These are phyloP conservation scores for Teunomyces atbi DNA, from an alignment of 805 yeast species.

Conservation along the genomic window DNA sequence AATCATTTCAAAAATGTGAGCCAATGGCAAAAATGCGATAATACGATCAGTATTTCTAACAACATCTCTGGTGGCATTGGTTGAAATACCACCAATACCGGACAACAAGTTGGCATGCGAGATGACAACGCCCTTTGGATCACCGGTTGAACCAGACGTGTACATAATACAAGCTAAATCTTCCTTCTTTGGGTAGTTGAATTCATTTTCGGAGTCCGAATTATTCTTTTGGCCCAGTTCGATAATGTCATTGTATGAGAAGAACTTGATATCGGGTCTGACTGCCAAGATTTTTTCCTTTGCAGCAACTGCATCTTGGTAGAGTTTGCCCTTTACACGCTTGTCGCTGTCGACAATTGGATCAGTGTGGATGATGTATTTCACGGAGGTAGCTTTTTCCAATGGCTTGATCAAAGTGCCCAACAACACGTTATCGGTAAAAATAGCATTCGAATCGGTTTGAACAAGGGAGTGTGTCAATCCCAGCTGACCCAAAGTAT, in stretches of 20 bases:
- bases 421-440: conserved; percentile 79
- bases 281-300: conserved; percentile 55
- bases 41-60: conserved; percentile 65
- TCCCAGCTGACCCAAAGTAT: conserved; percentile 87
- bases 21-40: conserved; percentile 89
- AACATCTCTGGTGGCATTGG: conserved; percentile 51
- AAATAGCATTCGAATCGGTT: conserved; percentile 75
- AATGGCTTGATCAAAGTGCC: conserved; percentile 69
- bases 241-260: conserved; percentile 63
- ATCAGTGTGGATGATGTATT: conserved; percentile 71
- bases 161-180: conserved; percentile 78
- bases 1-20: conserved; percentile 91
- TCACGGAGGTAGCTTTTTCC: conserved; percentile 56
- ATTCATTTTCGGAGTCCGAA: neutral
- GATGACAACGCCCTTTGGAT: conserved; percentile 80
- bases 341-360: conserved; percentile 59
- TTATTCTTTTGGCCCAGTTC: conserved; percentile 48
- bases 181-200: conserved; percentile 43
- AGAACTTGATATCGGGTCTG: conserved; percentile 76
- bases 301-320: conserved; percentile 55
- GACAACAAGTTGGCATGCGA: conserved; percentile 69
- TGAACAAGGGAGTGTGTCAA: conserved; percentile 81
- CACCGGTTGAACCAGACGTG: conserved; percentile 85
- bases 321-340: conserved; percentile 60
- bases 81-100: conserved; percentile 80